Evolutionary conservation across 495 filamentous ascomycete species (phyloP), one percentile per base, ranked within the genome.

Genomic region (Penicillium chermesinum): DNA sequence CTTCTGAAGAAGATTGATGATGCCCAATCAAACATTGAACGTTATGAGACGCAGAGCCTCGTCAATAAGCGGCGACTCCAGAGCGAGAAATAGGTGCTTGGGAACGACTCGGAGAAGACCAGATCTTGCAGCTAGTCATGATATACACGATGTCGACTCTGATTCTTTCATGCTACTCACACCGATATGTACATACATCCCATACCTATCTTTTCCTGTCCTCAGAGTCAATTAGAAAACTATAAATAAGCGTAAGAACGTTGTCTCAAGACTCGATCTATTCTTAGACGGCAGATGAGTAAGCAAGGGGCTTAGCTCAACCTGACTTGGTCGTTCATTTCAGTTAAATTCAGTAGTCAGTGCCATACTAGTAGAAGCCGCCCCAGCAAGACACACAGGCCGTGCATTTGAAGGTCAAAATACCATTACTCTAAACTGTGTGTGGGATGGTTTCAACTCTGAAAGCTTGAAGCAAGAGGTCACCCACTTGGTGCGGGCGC

Each of bases 41-140:
- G 58, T 46, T 91, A 79, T 66, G 91, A 96, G 71, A 70, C 58
- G 50, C 81, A 95, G 64, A 86, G 85, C 62, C n/a, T n/a, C n/a
- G n/a, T n/a, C n/a, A n/a, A n/a, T n/a, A n/a, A n/a, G n/a, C n/a
- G n/a, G n/a, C n/a, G n/a, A n/a, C n/a, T n/a, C n/a, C n/a, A n/a
- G n/a, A n/a, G n/a, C n/a, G n/a, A n/a, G 71, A 88, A 94, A 76
- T 86, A 84, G 73, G 43, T 55, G 15, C 38, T 71, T 33, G 55
- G 58, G 36, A 58, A 54, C 32, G 62, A 67, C n/a, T n/a, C n/a
- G n/a, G n/a, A n/a, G n/a, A n/a, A n/a, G n/a, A n/a, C n/a, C n/a
- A n/a, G n/a, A n/a, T n/a, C n/a, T n/a, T n/a, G n/a, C n/a, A n/a
- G n/a, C n/a, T n/a, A n/a, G n/a, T n/a, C n/a, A n/a, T n/a, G n/a